Conservation (phyloP, 345 rosid genomes). For the Chamaenerion angustifolium region DNA sequence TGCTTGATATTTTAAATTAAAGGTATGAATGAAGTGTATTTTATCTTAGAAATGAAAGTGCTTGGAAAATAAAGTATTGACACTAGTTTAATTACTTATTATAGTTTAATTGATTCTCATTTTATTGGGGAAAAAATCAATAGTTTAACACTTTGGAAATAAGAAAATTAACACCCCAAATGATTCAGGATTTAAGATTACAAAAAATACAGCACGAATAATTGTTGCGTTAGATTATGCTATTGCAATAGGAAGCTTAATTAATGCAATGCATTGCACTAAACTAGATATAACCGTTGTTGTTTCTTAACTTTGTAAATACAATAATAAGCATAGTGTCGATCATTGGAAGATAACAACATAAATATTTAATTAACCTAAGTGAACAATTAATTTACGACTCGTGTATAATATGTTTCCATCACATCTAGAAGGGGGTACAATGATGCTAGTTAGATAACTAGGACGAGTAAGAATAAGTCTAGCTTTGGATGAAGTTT, state of each 20-base stretch:
- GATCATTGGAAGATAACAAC: not conserved
- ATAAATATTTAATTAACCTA: not conserved
- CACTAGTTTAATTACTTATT: too few relatives aligned
- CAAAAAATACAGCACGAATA: not conserved
- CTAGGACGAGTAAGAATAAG: not conserved
- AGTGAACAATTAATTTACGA: not conserved
- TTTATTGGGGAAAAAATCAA: not conserved
- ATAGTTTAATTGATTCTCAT: not conserved
- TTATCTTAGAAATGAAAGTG: slow-evolving; percentile 1
- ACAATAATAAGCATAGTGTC: not conserved
- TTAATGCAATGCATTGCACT: not conserved
- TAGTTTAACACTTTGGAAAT: not conserved
- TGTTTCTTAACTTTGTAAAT: not conserved
- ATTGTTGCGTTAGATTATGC: not conserved
- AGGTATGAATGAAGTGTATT: too few relatives aligned
- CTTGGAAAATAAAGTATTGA: not conserved
- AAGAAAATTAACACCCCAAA: slow-evolving; percentile 1
- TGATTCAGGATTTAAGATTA: slow-evolving; percentile 1
- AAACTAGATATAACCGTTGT: not conserved
- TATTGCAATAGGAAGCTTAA: not conserved
- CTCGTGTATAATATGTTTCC: not conserved
- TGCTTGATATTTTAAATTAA: not conserved
- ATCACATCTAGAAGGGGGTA: too few relatives aligned
- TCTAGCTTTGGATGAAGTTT: too few relatives aligned
- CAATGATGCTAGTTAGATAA: slow-evolving; percentile 6